Conservation (phyloP, 1,284 basidiomycete genomes). For the Flammula alnicola region DNA sequence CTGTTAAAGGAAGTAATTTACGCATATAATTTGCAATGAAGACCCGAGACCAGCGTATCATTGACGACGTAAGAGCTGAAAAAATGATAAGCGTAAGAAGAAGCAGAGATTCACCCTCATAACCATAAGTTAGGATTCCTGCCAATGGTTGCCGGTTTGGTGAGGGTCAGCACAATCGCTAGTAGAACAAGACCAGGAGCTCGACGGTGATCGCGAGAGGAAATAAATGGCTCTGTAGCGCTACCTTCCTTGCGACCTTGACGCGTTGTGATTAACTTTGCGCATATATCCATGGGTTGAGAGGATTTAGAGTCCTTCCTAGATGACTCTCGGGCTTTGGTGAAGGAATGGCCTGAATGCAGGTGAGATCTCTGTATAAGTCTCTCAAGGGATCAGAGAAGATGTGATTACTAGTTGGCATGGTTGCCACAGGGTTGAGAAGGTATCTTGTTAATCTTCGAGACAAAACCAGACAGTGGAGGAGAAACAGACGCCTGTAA, state of each 20-base stretch:
- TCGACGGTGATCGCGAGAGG: background rate
- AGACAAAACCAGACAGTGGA: too few relatives aligned
- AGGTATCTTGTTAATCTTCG: too few relatives aligned
- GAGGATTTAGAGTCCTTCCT: background rate
- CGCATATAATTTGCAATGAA: constrained; percentile 84
- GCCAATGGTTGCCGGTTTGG: constrained; percentile 68
- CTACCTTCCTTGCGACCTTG: constrained; percentile 66
- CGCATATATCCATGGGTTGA: constrained; percentile 54
- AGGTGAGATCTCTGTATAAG: constrained; percentile 1
- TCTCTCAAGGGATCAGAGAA: background rate
- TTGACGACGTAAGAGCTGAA: constrained; percentile 47
- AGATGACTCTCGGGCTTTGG: background rate
- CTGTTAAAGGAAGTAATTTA: constrained; percentile 35
- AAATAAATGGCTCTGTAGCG: background rate
- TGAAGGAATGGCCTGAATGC: constrained; percentile 3
- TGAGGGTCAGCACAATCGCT: constrained; percentile 63
- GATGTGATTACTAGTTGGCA: constrained; percentile 3
- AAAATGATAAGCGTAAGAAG: background rate
- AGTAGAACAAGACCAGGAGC: background rate
- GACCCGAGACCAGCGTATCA: constrained; percentile 60
- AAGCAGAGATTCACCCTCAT: constrained; percentile 3
- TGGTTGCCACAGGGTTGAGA: background rate
- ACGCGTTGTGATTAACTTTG: constrained; percentile 64
- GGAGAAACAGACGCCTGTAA: too few relatives aligned
- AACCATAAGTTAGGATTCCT: constrained; percentile 63